Evolutionary conservation across 2,329 filamentous ascomycete species (phyloP).

Genomic region (Ophiostoma ips): DNA sequence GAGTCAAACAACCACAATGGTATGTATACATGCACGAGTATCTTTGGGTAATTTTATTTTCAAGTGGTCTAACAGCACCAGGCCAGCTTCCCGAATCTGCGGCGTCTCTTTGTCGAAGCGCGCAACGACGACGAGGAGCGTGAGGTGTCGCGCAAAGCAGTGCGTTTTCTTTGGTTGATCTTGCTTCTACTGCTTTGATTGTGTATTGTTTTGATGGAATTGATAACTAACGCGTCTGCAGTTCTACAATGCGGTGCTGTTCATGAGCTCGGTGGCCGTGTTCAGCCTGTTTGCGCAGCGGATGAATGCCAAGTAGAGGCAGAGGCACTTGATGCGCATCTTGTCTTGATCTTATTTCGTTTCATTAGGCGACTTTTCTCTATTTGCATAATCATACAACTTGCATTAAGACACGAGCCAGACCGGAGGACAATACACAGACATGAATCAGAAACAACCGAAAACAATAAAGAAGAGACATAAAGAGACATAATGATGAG

Average conservation of each 20-base stretch:
- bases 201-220: too few relatives aligned
- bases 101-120: slow-evolving; percentile 88
- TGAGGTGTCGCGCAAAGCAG: slow-evolving; percentile 83
- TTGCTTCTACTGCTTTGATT: not conserved
- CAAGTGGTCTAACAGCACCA: slow-evolving; percentile 20
- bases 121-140: slow-evolving; percentile 88
- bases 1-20: slow-evolving; percentile 1
- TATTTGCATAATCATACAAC: too few relatives aligned
- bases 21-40: too few relatives aligned
- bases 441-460: not conserved
- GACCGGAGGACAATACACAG: not conserved
- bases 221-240: slow-evolving; percentile 24
- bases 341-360: not conserved
- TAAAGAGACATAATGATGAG: too few relatives aligned
- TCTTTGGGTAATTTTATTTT: not conserved
- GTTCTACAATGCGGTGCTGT: slow-evolving; percentile 97
- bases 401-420: not conserved
- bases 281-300: slow-evolving; percentile 89
- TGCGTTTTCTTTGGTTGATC: not conserved
- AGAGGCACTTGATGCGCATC: not conserved
- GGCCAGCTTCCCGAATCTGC: slow-evolving; percentile 82
- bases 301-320: slow-evolving; percentile 38
- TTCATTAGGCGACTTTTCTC: too few relatives aligned
- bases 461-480: not conserved
- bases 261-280: slow-evolving; percentile 89